These are phyloP conservation scores for Saccharomycopsis malanga DNA, from an alignment of 805 yeast genomes.

Conservation along the genomic window DNA sequence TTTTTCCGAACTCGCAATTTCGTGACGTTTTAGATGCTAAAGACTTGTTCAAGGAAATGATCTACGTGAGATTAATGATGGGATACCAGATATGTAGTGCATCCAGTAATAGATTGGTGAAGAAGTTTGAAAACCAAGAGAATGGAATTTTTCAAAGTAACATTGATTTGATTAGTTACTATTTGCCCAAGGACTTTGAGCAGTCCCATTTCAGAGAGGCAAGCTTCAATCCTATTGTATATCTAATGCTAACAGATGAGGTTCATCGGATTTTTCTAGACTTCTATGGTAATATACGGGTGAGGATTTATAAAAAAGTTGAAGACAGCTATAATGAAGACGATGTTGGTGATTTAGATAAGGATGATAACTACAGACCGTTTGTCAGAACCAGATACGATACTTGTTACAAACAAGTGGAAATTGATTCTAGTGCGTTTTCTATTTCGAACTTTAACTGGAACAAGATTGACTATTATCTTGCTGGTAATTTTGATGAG, in stretches of 20 bases:
- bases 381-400: conserved; percentile 76
- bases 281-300: conserved; percentile 63
- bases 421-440: conserved; percentile 47
- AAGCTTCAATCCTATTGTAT: conserved; percentile 41
- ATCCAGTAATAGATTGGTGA: conserved; percentile 40
- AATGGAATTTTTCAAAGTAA: conserved; percentile 41
- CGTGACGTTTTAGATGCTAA: conserved; percentile 44
- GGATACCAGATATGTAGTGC: conserved; percentile 92
- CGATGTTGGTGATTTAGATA: conserved; percentile 9
- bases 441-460: conserved; percentile 62
- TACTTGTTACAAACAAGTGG: conserved; percentile 50
- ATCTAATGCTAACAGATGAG: conserved; percentile 71
- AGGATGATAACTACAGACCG: conserved; percentile 34
- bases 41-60: conserved; percentile 77
- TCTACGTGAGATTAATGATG: conserved; percentile 67
- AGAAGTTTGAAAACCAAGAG: conserved; percentile 54
- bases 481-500: conserved; percentile 83
- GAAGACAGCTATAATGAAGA: not conserved
- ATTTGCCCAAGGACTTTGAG: conserved; percentile 38
- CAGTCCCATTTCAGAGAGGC: conserved; percentile 28
- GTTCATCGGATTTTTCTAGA: conserved; percentile 79
- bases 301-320: conserved; percentile 38
- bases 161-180: conserved; percentile 48
- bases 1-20: conserved; percentile 16
- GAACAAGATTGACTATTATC: conserved; percentile 83